phyloP scores from a whole-genome alignment of 2,329 filamentous ascomycete genomes.

The Ilyonectria sp. region DNA sequence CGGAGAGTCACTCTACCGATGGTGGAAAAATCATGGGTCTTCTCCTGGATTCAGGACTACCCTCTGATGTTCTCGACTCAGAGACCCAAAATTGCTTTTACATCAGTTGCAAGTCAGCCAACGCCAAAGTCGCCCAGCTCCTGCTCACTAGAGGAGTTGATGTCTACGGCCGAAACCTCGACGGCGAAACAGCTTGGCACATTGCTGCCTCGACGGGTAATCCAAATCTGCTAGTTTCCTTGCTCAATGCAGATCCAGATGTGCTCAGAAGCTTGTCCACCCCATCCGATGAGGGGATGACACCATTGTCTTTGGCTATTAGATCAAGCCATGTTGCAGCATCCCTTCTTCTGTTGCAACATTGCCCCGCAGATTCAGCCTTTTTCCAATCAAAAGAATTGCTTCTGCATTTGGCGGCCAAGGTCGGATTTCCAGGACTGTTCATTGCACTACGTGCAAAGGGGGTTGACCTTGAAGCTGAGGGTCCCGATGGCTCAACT shows the following conservation, averaged over 20 bases:
- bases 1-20: background rate
- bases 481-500: conserved; percentile 3
- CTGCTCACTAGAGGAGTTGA: background rate
- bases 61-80: background rate
- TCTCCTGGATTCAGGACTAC: background rate
- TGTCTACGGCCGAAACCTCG: background rate
- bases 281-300: background rate
- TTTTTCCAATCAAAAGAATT: conserved; percentile 1
- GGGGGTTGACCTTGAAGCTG: background rate
- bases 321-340: background rate
- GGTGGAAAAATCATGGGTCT: background rate
- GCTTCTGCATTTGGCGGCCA: conserved; percentile 1
- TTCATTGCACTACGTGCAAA: conserved; percentile 7
- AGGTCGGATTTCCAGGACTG: background rate
- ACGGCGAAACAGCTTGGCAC: background rate
- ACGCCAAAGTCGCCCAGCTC: background rate
- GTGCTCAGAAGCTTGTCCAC: background rate
- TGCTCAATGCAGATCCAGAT: background rate
- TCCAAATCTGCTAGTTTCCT: background rate
- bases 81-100: background rate
- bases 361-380: background rate
- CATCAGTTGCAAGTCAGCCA: background rate
- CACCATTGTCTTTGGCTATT: background rate
- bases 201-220: background rate
- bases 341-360: background rate